Percentiles rank a stretch among this genome's conserved stretches.
phyloP scores from a whole-genome alignment of 805 yeast species.

The Pichia nakasei region DNA sequence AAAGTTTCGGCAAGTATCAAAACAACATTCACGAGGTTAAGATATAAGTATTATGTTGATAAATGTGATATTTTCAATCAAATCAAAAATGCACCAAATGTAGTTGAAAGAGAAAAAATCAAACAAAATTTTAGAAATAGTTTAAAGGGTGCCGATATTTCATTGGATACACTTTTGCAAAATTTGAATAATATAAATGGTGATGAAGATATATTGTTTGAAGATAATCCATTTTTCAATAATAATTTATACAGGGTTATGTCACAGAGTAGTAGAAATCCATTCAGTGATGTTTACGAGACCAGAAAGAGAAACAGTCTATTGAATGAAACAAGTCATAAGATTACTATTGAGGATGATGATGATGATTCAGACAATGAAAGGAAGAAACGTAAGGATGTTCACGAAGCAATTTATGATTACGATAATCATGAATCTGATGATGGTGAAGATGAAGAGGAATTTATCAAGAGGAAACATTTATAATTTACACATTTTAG shows the following conservation, averaged over 20 bases:
- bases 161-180: constrained; percentile 3
- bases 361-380: neutral
- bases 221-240: constrained; percentile 2
- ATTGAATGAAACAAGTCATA: neutral
- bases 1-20: constrained; percentile 39
- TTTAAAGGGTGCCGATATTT: constrained; percentile 6
- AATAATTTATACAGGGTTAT: constrained; percentile 17
- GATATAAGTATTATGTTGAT: constrained; percentile 23
- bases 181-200: neutral
- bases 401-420: neutral
- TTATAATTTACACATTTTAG: neutral
- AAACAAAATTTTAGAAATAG: constrained; percentile 1
- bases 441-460: neutral
- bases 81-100: constrained; percentile 2
- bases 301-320: neutral
- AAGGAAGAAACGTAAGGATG: neutral
- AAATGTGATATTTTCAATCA: constrained; percentile 3
- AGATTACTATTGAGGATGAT: neutral
- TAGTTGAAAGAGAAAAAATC: neutral
- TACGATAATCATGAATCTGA: neutral
- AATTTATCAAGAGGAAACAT: neutral
- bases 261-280: constrained; percentile 22
- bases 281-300: constrained; percentile 18
- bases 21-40: constrained; percentile 40
- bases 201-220: constrained; percentile 1